These are phyloP conservation scores for Acrodontium crateriforme DNA, from an alignment of 2,329 filamentous ascomycete genomes.

Conservation along the genomic window DNA sequence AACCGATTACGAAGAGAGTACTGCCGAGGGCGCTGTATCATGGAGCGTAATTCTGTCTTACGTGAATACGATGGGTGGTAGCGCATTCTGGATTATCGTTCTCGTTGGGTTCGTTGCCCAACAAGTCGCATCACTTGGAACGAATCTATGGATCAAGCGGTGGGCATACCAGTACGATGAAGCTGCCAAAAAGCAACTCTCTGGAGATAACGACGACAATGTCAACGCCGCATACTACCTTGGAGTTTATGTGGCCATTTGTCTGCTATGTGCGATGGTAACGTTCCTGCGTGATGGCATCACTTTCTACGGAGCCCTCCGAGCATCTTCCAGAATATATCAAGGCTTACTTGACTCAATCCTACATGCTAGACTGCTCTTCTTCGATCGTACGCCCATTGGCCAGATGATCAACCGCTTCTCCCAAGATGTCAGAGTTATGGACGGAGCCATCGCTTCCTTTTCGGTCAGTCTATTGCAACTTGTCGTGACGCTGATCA, in stretches of 20 bases:
- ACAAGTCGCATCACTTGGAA: no score
- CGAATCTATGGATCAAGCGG: no score
- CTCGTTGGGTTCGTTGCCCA: neutral
- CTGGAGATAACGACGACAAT: neutral
- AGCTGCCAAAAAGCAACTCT: neutral
- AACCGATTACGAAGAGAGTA: no score
- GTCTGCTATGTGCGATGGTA: neutral
- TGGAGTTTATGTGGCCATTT: neutral
- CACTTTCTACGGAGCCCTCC: neutral
- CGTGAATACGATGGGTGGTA: neutral
- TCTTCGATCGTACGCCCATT: conserved; percentile 61
- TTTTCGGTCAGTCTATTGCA: neutral
- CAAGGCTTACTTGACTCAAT: neutral
- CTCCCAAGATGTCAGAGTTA: conserved; percentile 60
- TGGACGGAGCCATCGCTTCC: conserved; percentile 40
- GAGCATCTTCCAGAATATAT: neutral
- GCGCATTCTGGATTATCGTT: neutral
- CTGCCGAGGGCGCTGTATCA: no score
- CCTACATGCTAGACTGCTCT: conserved; percentile 3
- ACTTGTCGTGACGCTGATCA: neutral
- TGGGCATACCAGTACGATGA: no score
- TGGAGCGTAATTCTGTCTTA: neutral
- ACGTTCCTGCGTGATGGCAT: neutral
- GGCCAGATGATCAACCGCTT: conserved; percentile 67
- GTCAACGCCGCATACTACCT: neutral